Percentiles rank a stretch among this genome's conserved stretches.
phyloP scores from a whole-genome alignment of 768 basidiomycete species.

The Lactifluus volemus region DNA sequence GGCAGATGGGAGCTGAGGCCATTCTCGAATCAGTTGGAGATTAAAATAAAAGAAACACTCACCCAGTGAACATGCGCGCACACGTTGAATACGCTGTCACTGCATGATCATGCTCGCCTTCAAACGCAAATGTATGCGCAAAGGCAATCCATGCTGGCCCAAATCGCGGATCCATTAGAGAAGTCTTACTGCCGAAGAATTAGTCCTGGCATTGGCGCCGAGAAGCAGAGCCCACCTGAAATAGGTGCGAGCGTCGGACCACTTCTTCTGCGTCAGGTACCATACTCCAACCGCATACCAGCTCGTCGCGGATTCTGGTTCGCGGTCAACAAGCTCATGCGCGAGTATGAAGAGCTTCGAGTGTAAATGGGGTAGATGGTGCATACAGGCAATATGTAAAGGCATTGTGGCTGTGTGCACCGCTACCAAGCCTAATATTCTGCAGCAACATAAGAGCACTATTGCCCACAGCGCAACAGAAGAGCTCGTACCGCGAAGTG shows the following conservation, averaged over 20 bases:
- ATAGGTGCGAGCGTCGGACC: constrained; percentile 86
- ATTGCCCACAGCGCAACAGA: background rate
- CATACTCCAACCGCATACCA: constrained; percentile 99
- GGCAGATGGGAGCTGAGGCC: constrained; percentile 84
- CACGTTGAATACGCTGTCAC: constrained; percentile 98
- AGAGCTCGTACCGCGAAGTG: constrained; percentile 55
- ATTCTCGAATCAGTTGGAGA: background rate
- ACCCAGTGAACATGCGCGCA: constrained; percentile 93
- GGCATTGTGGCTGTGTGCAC: constrained; percentile 88
- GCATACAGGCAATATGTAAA: constrained; percentile 96
- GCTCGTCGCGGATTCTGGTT: constrained; percentile 86
- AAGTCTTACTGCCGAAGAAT: constrained; percentile 66
- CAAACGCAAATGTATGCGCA: constrained; percentile 92
- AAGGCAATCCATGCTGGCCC: constrained; percentile 97
- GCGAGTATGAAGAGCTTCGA: constrained; percentile 94
- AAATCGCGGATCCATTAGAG: constrained; percentile 92
- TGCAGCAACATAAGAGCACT: constrained; percentile 25
- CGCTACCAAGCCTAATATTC: constrained; percentile 78
- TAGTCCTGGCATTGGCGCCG: background rate
- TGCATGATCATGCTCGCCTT: constrained; percentile 98
- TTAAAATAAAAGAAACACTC: constrained; percentile 22
- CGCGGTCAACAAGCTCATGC: constrained; percentile 90
- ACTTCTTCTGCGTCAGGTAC: constrained; percentile 84
- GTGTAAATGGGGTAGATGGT: constrained; percentile 85
- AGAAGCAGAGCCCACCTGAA: constrained; percentile 64